Conservation (phyloP, 345 rosid genomes). For the Pistacia integerrima region DNA sequence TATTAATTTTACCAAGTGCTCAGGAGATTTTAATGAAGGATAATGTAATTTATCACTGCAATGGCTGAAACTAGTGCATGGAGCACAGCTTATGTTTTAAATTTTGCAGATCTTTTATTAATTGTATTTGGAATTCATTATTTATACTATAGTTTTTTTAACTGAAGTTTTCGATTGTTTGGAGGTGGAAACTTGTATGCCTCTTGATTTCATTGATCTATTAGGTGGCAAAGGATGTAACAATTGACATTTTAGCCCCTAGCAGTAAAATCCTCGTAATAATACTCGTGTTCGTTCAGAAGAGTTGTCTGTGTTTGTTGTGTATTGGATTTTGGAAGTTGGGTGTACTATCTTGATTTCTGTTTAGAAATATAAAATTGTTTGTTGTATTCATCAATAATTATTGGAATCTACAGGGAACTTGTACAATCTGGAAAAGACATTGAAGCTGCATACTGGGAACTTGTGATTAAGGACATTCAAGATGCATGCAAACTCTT, state of each 20-base stretch:
- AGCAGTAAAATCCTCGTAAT: not conserved
- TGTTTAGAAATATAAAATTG: not conserved
- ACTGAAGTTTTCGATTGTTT: not conserved
- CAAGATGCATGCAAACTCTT: constrained; percentile 97
- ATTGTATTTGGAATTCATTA: not conserved
- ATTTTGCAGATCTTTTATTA: not conserved
- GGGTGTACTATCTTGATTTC: not conserved
- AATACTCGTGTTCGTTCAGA: not conserved
- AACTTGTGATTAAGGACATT: constrained; percentile 94
- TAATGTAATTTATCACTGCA: not conserved
- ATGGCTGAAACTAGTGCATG: not conserved
- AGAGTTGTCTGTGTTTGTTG: not conserved
- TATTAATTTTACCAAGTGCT: not conserved
- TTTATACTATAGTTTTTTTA: not conserved
- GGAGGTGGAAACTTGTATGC: not conserved
- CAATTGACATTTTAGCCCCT: not conserved
- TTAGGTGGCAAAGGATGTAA: not conserved
- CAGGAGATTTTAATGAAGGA: not conserved
- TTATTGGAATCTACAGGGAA: constrained; percentile 51
- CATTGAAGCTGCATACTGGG: constrained; percentile 94
- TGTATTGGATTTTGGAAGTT: not conserved
- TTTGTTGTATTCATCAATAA: not conserved
- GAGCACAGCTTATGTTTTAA: not conserved
- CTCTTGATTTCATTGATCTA: not conserved
- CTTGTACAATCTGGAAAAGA: constrained; percentile 89